These are phyloP conservation scores for Bruguiera sexangula DNA, from an alignment of 345 rosid genomes.

Conservation along the genomic window DNA sequence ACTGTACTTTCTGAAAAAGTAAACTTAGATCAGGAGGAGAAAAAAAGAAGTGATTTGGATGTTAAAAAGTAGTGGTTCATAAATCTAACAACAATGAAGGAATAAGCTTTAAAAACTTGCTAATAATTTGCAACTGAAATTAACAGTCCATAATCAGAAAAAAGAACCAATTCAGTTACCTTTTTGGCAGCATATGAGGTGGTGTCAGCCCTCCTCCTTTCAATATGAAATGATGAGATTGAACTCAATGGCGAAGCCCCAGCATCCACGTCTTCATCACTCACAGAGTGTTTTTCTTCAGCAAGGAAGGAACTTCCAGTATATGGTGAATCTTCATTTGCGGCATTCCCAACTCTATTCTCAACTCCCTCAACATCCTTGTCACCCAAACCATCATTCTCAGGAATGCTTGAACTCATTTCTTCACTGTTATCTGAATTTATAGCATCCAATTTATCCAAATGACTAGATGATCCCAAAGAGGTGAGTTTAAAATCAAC, in stretches of 20 bases:
- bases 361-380: slow-evolving; percentile 36
- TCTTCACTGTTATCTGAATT: slow-evolving; percentile 20
- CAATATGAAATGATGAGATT: slow-evolving; percentile 41
- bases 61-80: neutral
- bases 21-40: slow-evolving; percentile 23
- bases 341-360: slow-evolving; percentile 25
- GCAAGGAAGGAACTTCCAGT: slow-evolving; percentile 29
- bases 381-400: slow-evolving; percentile 35
- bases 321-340: slow-evolving; percentile 80
- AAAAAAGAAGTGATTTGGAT: slow-evolving; percentile 8
- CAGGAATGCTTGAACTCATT: slow-evolving; percentile 33
- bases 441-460: slow-evolving; percentile 28
- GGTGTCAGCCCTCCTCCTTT: slow-evolving; percentile 76
- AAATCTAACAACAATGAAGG: slow-evolving; percentile 8
- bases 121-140: neutral
- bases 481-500: slow-evolving; percentile 56
- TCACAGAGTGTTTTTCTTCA: slow-evolving; percentile 48
- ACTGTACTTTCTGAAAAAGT: slow-evolving; percentile 66
- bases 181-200: slow-evolving; percentile 65
- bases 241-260: slow-evolving; percentile 46
- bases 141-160: slow-evolving; percentile 4
- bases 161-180: slow-evolving; percentile 38
- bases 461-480: slow-evolving; percentile 42
- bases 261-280: slow-evolving; percentile 48
- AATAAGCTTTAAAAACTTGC: neutral